Evolutionary conservation across 306 rosid species (phyloP).

Genomic region (Aeschynomene evenia): DNA sequence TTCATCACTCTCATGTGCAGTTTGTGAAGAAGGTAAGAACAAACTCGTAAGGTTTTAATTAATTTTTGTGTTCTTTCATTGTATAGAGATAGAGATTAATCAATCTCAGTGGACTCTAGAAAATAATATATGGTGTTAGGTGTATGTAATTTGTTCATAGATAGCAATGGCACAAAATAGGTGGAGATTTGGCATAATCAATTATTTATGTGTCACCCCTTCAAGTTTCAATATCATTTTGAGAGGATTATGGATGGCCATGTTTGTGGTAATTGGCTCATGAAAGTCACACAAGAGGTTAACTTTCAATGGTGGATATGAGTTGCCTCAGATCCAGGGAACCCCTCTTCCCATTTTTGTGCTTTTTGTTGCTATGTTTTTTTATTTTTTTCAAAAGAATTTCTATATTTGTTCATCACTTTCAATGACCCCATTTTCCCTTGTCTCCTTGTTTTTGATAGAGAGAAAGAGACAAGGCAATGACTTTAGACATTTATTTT

Average conservation of each 20-base stretch:
- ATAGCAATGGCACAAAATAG: constrained; percentile 31
- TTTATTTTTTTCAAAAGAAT: neutral
- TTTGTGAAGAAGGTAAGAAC: constrained; percentile 47
- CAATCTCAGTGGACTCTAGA: neutral
- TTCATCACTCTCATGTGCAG: constrained; percentile 3
- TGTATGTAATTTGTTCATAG: neutral
- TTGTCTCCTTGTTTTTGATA: constrained; percentile 38
- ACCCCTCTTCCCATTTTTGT: constrained; percentile 26
- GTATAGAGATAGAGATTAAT: constrained; percentile 22
- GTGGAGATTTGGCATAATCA: constrained; percentile 38
- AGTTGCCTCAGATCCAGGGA: constrained; percentile 58
- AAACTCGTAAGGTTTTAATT: neutral
- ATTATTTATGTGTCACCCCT: neutral
- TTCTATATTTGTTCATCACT: neutral
- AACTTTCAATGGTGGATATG: constrained; percentile 39
- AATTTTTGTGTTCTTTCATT: constrained; percentile 20
- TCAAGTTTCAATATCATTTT: constrained; percentile 17
- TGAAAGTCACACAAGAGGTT: constrained; percentile 42
- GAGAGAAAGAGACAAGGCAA: constrained; percentile 33
- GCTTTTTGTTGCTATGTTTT: constrained; percentile 12
- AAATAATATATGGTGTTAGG: neutral
- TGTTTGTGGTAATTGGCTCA: constrained; percentile 38
- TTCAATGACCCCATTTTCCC: constrained; percentile 39
- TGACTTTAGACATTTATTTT: constrained; percentile 28
- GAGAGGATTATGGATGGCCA: constrained; percentile 33